A percentile compares a stretch with the other conserved stretches of the same genome.
Evolutionary conservation across 306 rosid genomes (phyloP).

Genomic region (Prunus salicina): DNA sequence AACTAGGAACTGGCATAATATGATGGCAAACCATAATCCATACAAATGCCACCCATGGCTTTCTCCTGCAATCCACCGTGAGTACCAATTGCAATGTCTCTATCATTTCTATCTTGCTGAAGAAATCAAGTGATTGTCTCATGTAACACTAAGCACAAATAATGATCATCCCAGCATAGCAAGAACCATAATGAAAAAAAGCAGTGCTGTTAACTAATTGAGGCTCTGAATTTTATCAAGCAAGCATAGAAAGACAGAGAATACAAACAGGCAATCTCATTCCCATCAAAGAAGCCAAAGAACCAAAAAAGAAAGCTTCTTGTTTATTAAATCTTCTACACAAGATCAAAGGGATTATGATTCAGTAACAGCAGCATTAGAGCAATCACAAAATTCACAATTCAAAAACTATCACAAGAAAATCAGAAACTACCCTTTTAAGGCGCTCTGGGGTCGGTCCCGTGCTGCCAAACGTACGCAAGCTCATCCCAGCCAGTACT

Average conservation of each 20-base stretch:
- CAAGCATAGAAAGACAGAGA: neutral
- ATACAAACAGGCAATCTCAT: neutral
- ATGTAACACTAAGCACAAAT: neutral
- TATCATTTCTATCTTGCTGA: neutral
- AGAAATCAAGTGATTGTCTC: neutral
- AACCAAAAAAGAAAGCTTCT: neutral
- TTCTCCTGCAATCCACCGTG: neutral
- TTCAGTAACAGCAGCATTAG: neutral
- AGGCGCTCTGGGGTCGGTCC: constrained; percentile 87
- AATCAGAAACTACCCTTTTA: constrained; percentile 31
- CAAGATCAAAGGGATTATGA: neutral
- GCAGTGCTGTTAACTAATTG: neutral
- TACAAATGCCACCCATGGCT: neutral
- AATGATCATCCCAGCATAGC: neutral
- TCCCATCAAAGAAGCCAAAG: neutral
- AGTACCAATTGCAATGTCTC: neutral
- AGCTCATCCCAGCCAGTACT: constrained; percentile 97
- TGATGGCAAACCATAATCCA: neutral
- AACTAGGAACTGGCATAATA: neutral
- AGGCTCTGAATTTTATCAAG: neutral
- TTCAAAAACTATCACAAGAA: neutral
- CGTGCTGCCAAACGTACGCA: constrained; percentile 90
- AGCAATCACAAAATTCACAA: constrained; percentile 18
- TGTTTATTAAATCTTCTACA: constrained; percentile 3
- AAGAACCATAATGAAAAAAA: neutral